phyloP scores from a whole-genome alignment of 1,284 basidiomycete genomes.

The Wallemia mellicola region DNA sequence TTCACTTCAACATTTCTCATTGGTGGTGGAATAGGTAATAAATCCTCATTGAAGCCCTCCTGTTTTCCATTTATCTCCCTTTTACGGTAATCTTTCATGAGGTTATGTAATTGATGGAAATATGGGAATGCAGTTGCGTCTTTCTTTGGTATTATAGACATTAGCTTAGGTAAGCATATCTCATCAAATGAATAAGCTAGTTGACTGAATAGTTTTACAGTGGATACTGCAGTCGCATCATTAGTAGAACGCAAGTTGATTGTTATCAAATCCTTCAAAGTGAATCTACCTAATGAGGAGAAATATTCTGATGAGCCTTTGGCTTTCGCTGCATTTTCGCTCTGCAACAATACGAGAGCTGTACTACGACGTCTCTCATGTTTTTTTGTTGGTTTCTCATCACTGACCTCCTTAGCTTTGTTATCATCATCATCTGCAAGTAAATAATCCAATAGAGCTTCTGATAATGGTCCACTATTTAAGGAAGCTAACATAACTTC shows the following conservation, averaged over 20 bases:
- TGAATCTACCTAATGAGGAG: conserved; percentile 56
- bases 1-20: conserved; percentile 8
- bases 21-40: conserved; percentile 1
- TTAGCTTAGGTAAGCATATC: conserved; percentile 30
- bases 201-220: conserved; percentile 45
- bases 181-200: conserved; percentile 39
- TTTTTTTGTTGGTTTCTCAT: conserved; percentile 18
- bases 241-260: conserved; percentile 40
- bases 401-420: not conserved
- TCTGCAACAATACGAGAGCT: conserved; percentile 46
- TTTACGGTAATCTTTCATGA: not conserved
- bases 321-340: conserved; percentile 34
- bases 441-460: conserved; percentile 44
- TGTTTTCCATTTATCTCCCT: not conserved
- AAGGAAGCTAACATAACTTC: conserved; percentile 56
- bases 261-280: conserved; percentile 54
- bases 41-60: not conserved
- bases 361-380: conserved; percentile 38
- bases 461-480: conserved; percentile 33
- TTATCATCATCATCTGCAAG: conserved; percentile 38
- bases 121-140: conserved; percentile 41
- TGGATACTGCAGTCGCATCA: conserved; percentile 33
- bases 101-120: conserved; percentile 12
- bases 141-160: conserved; percentile 35
- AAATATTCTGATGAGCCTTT: conserved; percentile 47